phyloP scores from a whole-genome alignment of 768 basidiomycete genomes.

The Xanthoconium purpureum region DNA sequence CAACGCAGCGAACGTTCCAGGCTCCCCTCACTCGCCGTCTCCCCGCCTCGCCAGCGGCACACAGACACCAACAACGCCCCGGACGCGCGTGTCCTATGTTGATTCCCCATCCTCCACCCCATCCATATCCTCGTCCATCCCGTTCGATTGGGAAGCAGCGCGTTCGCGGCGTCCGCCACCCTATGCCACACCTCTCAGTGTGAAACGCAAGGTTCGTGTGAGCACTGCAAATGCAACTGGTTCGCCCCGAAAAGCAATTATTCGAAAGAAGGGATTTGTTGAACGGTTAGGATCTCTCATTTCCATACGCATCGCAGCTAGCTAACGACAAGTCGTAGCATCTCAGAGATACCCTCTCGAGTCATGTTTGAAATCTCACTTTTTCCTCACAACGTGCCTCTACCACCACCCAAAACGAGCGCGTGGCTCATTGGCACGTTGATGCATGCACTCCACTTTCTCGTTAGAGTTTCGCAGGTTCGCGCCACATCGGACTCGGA shows the following conservation, averaged over 20 bases:
- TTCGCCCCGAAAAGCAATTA: constrained; percentile 46
- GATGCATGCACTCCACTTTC: constrained; percentile 69
- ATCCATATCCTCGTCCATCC: constrained; percentile 70
- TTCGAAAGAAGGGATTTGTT: constrained; percentile 62
- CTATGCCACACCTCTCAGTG: constrained; percentile 58
- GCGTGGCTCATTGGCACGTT: constrained; percentile 63
- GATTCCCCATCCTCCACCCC: constrained; percentile 64
- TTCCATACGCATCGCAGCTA: constrained; percentile 3
- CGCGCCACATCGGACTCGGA: constrained; percentile 61
- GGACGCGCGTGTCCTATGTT: constrained; percentile 49
- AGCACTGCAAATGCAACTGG: constrained; percentile 27
- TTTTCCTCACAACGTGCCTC: constrained; percentile 77
- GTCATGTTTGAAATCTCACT: constrained; percentile 78
- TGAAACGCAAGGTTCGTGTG: constrained; percentile 43
- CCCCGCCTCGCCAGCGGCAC: constrained; percentile 32
- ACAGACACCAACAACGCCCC: constrained; percentile 44
- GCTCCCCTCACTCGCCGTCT: constrained; percentile 42
- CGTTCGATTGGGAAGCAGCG: constrained; percentile 88
- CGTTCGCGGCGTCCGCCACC: constrained; percentile 68
- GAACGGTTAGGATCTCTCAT: constrained; percentile 46
- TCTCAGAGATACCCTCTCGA: constrained; percentile 62
- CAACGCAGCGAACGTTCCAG: constrained; percentile 38
- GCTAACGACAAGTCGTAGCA: constrained; percentile 37
- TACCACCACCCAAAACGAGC: constrained; percentile 63
- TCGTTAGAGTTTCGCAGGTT: constrained; percentile 56